Conservation (phyloP, 305 asterid species). For the Nicotiana rustica region DNA sequence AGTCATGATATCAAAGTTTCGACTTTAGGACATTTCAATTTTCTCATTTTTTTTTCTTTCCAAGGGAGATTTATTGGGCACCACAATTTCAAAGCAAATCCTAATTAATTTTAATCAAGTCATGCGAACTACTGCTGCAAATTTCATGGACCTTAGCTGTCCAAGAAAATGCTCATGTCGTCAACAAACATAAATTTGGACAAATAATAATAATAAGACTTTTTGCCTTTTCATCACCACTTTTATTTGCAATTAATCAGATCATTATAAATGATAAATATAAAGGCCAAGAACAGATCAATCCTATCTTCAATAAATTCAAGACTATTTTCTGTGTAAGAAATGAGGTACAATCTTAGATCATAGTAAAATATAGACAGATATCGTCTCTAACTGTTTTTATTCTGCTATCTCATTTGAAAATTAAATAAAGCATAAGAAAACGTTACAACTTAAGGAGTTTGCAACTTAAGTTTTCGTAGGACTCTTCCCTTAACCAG, state of each 20-base stretch:
- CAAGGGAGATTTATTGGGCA: too few species aligned
- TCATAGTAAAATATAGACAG: background rate
- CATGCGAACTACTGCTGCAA: background rate
- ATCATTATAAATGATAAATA: background rate
- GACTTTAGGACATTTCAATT: too few species aligned
- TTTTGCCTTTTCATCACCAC: background rate
- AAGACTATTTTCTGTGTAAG: too few species aligned
- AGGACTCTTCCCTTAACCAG: too few species aligned
- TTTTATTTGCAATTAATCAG: background rate
- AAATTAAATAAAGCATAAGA: background rate
- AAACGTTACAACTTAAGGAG: background rate
- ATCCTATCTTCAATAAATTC: too few species aligned
- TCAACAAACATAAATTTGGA: background rate
- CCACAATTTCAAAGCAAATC: too few species aligned
- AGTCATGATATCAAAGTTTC: too few species aligned
- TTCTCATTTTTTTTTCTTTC: too few species aligned
- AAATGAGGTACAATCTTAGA: background rate
- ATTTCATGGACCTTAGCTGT: background rate
- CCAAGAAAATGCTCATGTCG: background rate
- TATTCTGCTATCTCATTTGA: background rate
- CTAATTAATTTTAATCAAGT: too few species aligned
- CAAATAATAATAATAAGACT: background rate
- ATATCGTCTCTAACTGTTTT: background rate
- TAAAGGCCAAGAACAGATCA: too few species aligned
- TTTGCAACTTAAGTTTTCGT: background rate